Percentiles rank a stretch among this genome's conserved stretches.
Conservation (phyloP, 805 yeast species). For the Candida namnaoensis region DNA sequence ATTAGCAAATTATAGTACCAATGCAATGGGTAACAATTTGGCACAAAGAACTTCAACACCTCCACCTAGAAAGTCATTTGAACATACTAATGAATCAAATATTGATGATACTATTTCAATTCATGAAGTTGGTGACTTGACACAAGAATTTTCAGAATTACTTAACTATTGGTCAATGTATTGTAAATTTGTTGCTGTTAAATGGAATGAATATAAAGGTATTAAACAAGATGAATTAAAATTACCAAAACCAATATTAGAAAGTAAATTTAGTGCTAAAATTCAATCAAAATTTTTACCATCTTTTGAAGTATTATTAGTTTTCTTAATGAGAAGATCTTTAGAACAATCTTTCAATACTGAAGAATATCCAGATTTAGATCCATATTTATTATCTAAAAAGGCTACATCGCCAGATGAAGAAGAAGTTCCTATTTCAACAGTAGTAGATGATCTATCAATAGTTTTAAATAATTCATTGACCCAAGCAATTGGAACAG, state of each 20-base stretch:
- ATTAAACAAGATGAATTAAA: slow-evolving; percentile 17
- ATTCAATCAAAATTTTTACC: slow-evolving; percentile 44
- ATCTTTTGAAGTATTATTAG: slow-evolving; percentile 53
- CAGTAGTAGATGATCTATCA: slow-evolving; percentile 80
- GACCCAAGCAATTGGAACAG: slow-evolving; percentile 61
- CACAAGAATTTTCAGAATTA: slow-evolving; percentile 67
- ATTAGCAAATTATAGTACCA: slow-evolving; percentile 7
- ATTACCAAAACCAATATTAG: slow-evolving; percentile 43
- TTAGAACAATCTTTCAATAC: slow-evolving; percentile 72
- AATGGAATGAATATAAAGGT: slow-evolving; percentile 46
- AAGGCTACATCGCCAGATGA: slow-evolving; percentile 22
- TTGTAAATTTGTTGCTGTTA: slow-evolving; percentile 58
- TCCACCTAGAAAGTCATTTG: slow-evolving; percentile 18
- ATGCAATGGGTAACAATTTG: slow-evolving; percentile 1
- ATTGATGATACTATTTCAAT: slow-evolving; percentile 33
- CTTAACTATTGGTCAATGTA: slow-evolving; percentile 83
- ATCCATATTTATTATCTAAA: slow-evolving; percentile 20
- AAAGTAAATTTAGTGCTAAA: slow-evolving; percentile 49
- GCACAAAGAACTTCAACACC: slow-evolving; percentile 2
- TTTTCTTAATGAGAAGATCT: slow-evolving; percentile 67
- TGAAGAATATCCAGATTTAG: slow-evolving; percentile 65
- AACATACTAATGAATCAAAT: slow-evolving; percentile 2
- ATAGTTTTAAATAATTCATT: slow-evolving; percentile 63
- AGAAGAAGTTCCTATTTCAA: slow-evolving; percentile 62
- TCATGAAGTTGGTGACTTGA: slow-evolving; percentile 56